phyloP scores from a whole-genome alignment of 2,329 filamentous ascomycete species.

The Didymella arachidicola region DNA sequence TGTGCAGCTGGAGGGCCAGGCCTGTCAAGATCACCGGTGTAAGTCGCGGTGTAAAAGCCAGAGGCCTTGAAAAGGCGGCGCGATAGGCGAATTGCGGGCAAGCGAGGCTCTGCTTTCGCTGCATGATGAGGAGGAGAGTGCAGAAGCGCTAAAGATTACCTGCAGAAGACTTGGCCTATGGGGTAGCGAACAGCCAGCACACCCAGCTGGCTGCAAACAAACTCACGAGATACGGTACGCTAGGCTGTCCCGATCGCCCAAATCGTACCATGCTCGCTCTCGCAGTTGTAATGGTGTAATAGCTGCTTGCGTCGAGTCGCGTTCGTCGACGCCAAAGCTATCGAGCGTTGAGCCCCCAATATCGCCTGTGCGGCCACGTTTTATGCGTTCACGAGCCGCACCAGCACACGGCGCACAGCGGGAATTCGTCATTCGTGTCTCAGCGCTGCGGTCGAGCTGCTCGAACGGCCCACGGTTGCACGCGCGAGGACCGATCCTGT shows the following conservation, averaged over 20 bases:
- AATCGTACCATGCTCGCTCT: conserved; percentile 11
- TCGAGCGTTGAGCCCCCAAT: conserved; percentile 15
- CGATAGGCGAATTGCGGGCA: conserved; percentile 8
- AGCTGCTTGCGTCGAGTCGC: conserved; percentile 5
- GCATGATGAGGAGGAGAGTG: conserved; percentile 11
- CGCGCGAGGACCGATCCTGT: conserved; percentile 3
- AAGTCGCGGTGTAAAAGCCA: conserved; percentile 1
- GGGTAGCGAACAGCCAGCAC: conserved; percentile 9
- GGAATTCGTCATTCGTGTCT: conserved; percentile 9
- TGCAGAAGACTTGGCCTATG: conserved; percentile 17
- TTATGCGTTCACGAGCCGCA: background rate
- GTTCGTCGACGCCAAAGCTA: conserved; percentile 8
- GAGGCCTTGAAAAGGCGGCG: background rate
- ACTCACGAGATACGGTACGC: conserved; percentile 8
- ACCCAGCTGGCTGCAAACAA: conserved; percentile 4
- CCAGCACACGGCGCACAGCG: conserved; percentile 1
- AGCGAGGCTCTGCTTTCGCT: conserved; percentile 13
- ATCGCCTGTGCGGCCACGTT: conserved; percentile 19
- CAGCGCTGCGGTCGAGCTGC: conserved; percentile 6
- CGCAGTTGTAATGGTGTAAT: background rate
- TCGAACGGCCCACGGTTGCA: conserved; percentile 7
- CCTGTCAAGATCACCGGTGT: conserved; percentile 13
- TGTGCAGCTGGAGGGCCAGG: conserved; percentile 4
- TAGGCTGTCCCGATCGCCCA: conserved; percentile 12
- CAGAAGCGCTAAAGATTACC: conserved; percentile 21